These are phyloP conservation scores for Musa schizocarpa DNA, from an alignment of 176 grass and related monocot species.

Conservation along the genomic window DNA sequence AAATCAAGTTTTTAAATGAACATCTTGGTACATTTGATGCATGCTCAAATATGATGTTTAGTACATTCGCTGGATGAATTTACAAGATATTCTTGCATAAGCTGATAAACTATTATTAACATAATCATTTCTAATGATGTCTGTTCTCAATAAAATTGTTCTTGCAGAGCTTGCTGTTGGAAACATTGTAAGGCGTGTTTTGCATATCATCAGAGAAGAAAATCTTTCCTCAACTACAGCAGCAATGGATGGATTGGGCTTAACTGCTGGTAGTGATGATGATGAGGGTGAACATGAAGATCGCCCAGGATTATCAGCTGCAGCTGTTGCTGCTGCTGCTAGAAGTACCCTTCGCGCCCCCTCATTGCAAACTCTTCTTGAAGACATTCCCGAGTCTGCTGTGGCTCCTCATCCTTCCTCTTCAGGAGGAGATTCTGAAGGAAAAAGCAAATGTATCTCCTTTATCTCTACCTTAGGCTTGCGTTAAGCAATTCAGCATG, in stretches of 20 bases:
- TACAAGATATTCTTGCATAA: neutral
- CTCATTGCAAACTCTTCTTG: constrained; percentile 88
- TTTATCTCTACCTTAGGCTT: constrained; percentile 13
- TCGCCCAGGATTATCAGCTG: constrained; percentile 56
- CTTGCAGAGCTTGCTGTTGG: constrained; percentile 76
- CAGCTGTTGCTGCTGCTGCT: constrained; percentile 78
- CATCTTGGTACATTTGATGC: neutral
- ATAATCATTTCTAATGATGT: neutral
- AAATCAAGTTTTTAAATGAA: too few species aligned
- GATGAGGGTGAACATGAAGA: constrained; percentile 62
- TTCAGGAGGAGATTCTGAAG: constrained; percentile 75
- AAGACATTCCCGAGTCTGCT: constrained; percentile 63
- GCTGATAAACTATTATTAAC: neutral
- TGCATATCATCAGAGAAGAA: constrained; percentile 97
- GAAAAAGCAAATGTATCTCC: constrained; percentile 78
- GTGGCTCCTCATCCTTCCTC: constrained; percentile 34
- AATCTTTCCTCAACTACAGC: constrained; percentile 64
- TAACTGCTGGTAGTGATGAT: constrained; percentile 62
- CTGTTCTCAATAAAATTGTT: neutral
- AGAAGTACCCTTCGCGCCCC: constrained; percentile 84
- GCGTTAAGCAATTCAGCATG: neutral
- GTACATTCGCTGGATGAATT: neutral
- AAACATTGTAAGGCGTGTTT: constrained; percentile 89
- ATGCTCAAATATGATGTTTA: neutral
- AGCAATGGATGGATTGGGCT: constrained; percentile 56